Evolutionary conservation across 257 asterid species (phyloP).

Genomic region (Plantago ovata): DNA sequence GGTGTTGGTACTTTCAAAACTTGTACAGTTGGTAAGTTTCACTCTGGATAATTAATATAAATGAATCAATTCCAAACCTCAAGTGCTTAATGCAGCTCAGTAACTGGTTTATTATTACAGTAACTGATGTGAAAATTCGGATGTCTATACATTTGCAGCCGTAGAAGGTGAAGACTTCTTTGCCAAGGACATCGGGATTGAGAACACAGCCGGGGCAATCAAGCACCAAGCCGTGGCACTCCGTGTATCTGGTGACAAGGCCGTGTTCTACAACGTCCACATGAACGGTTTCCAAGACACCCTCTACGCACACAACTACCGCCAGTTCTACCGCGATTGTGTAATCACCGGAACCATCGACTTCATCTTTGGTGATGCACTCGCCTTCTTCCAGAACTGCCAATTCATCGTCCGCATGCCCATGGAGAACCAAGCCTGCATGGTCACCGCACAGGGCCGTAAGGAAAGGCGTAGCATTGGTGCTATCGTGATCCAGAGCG

Average conservation of each 20-base stretch:
- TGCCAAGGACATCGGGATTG: slow-evolving; percentile 65
- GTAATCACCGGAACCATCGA: slow-evolving; percentile 70
- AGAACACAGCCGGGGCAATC: slow-evolving; percentile 68
- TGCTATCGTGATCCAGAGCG: slow-evolving; percentile 48
- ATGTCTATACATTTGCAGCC: slow-evolving; percentile 24
- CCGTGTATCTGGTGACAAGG: slow-evolving; percentile 60
- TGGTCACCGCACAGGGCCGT: slow-evolving; percentile 92
- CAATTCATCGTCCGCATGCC: slow-evolving; percentile 59
- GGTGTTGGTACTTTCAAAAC: slow-evolving; percentile 42
- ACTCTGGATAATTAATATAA: too few species aligned
- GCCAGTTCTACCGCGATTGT: slow-evolving; percentile 69
- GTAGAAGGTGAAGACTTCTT: slow-evolving; percentile 55
- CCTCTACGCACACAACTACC: slow-evolving; percentile 62
- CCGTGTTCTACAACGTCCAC: slow-evolving; percentile 54
- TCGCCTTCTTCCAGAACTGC: slow-evolving; percentile 58
- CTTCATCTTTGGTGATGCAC: slow-evolving; percentile 73
- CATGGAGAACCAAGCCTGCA: slow-evolving; percentile 53
- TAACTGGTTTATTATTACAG: too few species aligned
- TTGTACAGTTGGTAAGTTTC: slow-evolving; percentile 43
- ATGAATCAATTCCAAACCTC: too few species aligned
- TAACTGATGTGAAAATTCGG: background rate
- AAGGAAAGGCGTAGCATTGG: slow-evolving; percentile 52
- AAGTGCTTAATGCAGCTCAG: too few species aligned
- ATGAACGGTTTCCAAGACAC: slow-evolving; percentile 75
- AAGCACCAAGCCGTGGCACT: slow-evolving; percentile 76